Evolutionary conservation across 1,139 yeast genomes (phyloP), one percentile per base, ranked within the genome.

Genomic region (Blastobotrys elegans): DNA sequence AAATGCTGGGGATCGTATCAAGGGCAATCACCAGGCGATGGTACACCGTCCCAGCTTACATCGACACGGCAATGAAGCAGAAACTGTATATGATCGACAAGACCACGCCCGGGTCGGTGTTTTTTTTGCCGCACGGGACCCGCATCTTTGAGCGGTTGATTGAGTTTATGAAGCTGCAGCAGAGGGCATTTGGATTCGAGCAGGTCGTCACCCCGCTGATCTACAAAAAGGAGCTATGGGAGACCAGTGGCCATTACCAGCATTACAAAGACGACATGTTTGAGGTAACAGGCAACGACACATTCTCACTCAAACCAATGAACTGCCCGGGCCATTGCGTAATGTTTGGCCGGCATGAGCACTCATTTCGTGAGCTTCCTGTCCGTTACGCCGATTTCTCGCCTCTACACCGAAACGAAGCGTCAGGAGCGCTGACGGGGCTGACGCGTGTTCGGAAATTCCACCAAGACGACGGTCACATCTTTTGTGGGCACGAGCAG

Each of bases 391-490:
- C 96, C 11, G 99, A 94, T 67, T 92, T 90, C 60, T 88, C 96
- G 43, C 94, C 95, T 2, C 70, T 94, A 49, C 99, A 94, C 67
- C 77, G 99, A 67, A 94, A 94, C 63, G 99, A 94, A 67, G 84
- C 90, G 44, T 82, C 94, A 49, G 98, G 99, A 27, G 96, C 98
- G 1, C 74, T 94, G 41, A 79, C 95, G 2, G 99, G 99, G 1
- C 71, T 94, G 50, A 92, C 98, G 1, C 78, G 99, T 58, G 97
- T 94, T 7, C 77, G 99, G 54, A 79, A 97, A 57, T 94, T 94
- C 73, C 98, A 94, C 65, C 99, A 94, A 69, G 99, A 94, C 64
- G 98, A 94, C 65, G 98, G 97, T 10, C 98, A 94, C 63, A 92
- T 94, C 40, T 94, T 94, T 70, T 94, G 99, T 66, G 80, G 84